phyloP scores from a whole-genome alignment of 768 basidiomycete species.

The Glaciozyma martinii region DNA sequence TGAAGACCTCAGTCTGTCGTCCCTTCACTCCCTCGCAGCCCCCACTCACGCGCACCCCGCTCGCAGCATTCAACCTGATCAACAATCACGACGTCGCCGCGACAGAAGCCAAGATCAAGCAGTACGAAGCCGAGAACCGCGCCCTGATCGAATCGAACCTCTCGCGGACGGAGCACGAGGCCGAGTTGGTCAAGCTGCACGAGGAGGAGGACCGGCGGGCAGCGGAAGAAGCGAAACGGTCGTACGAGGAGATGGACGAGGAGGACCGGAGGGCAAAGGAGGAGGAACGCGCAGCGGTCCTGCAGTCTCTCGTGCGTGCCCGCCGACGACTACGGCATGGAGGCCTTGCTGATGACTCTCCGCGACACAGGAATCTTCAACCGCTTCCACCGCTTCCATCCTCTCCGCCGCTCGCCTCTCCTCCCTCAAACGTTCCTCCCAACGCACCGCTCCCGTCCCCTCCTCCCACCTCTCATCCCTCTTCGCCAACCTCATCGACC shows the following conservation, averaged over 20 bases:
- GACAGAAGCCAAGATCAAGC: conserved; percentile 63
- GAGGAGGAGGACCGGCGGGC: conserved; percentile 47
- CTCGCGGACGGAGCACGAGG: conserved; percentile 42
- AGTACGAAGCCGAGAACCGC: conserved; percentile 71
- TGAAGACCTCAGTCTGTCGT: conserved; percentile 68
- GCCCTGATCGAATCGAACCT: conserved; percentile 72
- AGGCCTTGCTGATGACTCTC: background rate
- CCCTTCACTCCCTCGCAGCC: background rate
- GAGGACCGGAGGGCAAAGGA: conserved; percentile 37
- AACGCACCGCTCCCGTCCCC: background rate
- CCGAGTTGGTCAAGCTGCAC: conserved; percentile 16
- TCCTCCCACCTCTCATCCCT: background rate
- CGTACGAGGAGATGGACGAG: conserved; percentile 24
- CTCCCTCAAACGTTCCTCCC: conserved; percentile 19
- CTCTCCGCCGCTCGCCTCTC: conserved; percentile 7
- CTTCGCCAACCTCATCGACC: conserved; percentile 12
- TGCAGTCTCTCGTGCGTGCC: conserved; percentile 9
- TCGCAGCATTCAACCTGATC: conserved; percentile 31
- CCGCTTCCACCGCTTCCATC: background rate
- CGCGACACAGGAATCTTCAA: conserved; percentile 10
- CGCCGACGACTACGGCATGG: background rate
- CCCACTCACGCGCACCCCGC: background rate
- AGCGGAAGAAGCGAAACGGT: conserved; percentile 33
- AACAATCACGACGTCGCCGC: conserved; percentile 20
- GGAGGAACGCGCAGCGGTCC: conserved; percentile 18